Conservation (phyloP, 2,329 filamentous ascomycete genomes). For the Beauveria sp. region DNA sequence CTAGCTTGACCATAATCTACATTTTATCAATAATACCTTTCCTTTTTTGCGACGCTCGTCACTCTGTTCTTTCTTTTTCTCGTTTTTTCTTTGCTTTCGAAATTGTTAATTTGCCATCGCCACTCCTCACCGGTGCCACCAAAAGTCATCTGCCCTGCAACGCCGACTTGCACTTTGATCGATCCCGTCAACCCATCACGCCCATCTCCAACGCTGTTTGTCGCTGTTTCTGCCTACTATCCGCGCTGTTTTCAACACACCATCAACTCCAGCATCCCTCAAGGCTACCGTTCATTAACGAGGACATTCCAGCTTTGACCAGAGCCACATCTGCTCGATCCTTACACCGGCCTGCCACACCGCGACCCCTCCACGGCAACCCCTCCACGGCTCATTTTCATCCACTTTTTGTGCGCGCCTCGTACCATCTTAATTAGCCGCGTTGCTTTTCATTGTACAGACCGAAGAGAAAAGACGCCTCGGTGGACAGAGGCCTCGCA, state of each 20-base stretch:
- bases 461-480: not conserved
- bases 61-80: not conserved
- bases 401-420: slow-evolving; percentile 6
- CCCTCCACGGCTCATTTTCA: not conserved
- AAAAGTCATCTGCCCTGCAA: not conserved
- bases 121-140: not conserved
- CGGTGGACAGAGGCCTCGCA: not conserved
- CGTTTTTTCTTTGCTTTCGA: not conserved
- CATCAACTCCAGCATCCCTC: not conserved
- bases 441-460: not conserved
- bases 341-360: not conserved
- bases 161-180: not conserved
- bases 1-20: too few species aligned
- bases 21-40: not conserved
- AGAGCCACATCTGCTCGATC: not conserved
- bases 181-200: not conserved
- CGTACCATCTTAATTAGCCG: slow-evolving; percentile 1
- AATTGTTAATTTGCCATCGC: not conserved
- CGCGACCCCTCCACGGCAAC: not conserved
- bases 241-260: not conserved
- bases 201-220: not conserved
- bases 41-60: not conserved
- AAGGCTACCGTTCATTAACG: not conserved
- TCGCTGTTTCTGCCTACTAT: not conserved
- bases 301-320: not conserved